Evolutionary conservation across 176 grass and related monocot genomes (phyloP).

Genomic region (Hordeum vulgare): DNA sequence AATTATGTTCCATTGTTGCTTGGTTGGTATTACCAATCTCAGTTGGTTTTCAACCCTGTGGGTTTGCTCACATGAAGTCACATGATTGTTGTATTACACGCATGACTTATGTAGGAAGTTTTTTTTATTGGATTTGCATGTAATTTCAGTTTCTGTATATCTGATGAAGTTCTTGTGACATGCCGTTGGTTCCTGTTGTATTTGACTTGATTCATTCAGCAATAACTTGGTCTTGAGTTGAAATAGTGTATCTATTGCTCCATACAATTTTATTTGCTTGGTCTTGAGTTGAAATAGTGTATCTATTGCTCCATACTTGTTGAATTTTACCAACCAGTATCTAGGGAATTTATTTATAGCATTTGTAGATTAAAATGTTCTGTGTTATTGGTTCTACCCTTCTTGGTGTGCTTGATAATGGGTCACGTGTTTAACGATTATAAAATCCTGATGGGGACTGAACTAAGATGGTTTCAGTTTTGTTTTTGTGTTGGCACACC

Average conservation of each 20-base stretch:
- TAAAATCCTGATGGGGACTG: neutral
- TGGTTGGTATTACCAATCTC: neutral
- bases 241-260: neutral
- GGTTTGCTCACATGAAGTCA: neutral
- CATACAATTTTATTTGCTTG: neutral
- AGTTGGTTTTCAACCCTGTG: neutral
- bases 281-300: no score
- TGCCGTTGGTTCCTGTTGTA: neutral
- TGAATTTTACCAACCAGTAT: neutral
- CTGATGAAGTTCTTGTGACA: neutral
- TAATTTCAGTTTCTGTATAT: neutral
- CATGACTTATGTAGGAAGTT: neutral
- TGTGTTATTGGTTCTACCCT: neutral
- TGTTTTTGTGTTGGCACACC: neutral
- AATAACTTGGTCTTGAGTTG: neutral
- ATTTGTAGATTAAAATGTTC: neutral
- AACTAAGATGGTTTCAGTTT: neutral
- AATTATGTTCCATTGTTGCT: neutral
- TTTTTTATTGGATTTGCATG: neutral
- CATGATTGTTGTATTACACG: neutral
- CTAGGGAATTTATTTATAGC: neutral
- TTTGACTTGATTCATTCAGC: neutral
- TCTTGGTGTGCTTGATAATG: neutral
- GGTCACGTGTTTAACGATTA: neutral
- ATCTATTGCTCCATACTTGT: neutral